These are phyloP conservation scores for Coemansia sp. DNA, from an alignment of 192 early-diverging fungal species.

Conservation along the genomic window DNA sequence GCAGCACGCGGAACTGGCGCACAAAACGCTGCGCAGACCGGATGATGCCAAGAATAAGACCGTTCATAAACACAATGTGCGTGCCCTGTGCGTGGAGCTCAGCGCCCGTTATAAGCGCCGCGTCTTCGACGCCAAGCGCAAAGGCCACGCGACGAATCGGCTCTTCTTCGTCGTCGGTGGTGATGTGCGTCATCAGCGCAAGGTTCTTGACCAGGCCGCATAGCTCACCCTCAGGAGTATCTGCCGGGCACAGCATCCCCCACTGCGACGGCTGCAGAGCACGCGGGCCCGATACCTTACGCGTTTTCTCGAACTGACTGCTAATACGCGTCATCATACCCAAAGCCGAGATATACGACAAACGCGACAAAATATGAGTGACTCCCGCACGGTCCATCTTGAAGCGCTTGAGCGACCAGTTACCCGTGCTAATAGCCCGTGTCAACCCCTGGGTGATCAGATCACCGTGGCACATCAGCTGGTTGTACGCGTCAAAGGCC, in stretches of 20 bases:
- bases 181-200: slow-evolving; percentile 98
- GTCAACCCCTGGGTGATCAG: slow-evolving; percentile 90
- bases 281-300: slow-evolving; percentile 97
- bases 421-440: slow-evolving; percentile 93
- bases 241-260: slow-evolving; percentile 95
- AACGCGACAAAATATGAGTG: slow-evolving; percentile 90
- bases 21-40: slow-evolving; percentile 85
- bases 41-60: slow-evolving; percentile 87
- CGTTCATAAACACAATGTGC: slow-evolving; percentile 92
- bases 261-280: slow-evolving; percentile 95
- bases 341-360: slow-evolving; percentile 91
- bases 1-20: slow-evolving; percentile 76
- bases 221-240: slow-evolving; percentile 98
- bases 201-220: slow-evolving; percentile 97
- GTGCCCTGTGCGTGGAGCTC: slow-evolving; percentile 80
- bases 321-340: slow-evolving; percentile 98
- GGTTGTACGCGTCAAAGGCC: slow-evolving; percentile 85
- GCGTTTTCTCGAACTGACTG: slow-evolving; percentile 97
- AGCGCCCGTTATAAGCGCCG: slow-evolving; percentile 80
- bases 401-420: slow-evolving; percentile 98
- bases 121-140: slow-evolving; percentile 90
- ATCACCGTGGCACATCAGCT: slow-evolving; percentile 70
- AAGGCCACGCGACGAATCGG: slow-evolving; percentile 76
- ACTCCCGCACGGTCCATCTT: slow-evolving; percentile 99
- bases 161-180: slow-evolving; percentile 86